A percentile compares a stretch with the other conserved stretches of the same genome.
Evolutionary conservation across 345 rosid species (phyloP).

Genomic region (Rhodamnia rubescens): DNA sequence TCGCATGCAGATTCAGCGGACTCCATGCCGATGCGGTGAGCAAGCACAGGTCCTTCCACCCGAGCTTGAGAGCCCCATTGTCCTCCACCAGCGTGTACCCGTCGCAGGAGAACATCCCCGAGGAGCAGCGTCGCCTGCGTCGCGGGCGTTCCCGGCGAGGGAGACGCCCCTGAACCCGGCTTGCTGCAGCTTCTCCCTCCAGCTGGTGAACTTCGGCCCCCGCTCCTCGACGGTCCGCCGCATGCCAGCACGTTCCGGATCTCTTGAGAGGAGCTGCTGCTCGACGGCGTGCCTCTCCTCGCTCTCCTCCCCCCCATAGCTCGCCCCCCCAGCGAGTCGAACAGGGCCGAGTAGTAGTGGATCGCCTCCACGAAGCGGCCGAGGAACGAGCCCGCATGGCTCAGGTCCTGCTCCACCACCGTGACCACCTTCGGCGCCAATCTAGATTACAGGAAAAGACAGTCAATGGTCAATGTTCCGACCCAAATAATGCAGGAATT

Average conservation of each 20-base stretch:
- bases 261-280: slow-evolving; percentile 89
- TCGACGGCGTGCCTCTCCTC: slow-evolving; percentile 97
- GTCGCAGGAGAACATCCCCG: slow-evolving; percentile 91
- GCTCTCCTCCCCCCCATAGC: slow-evolving; percentile 94
- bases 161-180: slow-evolving; percentile 81
- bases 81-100: slow-evolving; percentile 97
- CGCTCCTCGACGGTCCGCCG: slow-evolving; percentile 74
- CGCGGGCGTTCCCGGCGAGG: slow-evolving; percentile 82
- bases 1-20: slow-evolving; percentile 21
- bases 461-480: not conserved
- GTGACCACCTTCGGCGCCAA: slow-evolving; percentile 96
- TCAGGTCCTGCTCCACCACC: slow-evolving; percentile 92
- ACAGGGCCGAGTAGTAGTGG: slow-evolving; percentile 93
- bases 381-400: slow-evolving; percentile 83
- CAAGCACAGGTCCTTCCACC: slow-evolving; percentile 98
- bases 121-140: slow-evolving; percentile 81
- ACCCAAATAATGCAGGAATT: not conserved
- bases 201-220: slow-evolving; percentile 68
- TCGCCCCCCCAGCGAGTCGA: slow-evolving; percentile 90
- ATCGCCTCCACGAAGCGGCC: slow-evolving; percentile 97
- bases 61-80: slow-evolving; percentile 83
- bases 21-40: slow-evolving; percentile 99
- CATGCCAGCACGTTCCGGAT: slow-evolving; percentile 77
- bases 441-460: slow-evolving; percentile 13
- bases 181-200: slow-evolving; percentile 90